Percentiles rank a stretch among this genome's conserved stretches.
phyloP scores from a whole-genome alignment of 2,329 filamentous ascomycete species.

The Parastagonospora nodorum region DNA sequence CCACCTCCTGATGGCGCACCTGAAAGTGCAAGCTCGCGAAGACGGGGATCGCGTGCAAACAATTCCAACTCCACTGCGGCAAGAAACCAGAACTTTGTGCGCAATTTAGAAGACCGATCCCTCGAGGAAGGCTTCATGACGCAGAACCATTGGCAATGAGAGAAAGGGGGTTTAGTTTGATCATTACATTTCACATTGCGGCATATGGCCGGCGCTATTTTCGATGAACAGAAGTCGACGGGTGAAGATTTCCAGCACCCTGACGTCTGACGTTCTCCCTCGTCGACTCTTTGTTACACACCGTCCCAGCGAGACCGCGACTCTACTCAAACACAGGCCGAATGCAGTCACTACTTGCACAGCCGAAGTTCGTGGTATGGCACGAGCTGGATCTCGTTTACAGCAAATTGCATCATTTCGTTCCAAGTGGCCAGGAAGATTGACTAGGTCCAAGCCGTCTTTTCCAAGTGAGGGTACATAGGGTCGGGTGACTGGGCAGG shows the following conservation, averaged over 20 bases:
- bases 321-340: neutral
- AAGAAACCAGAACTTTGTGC: constrained; percentile 84
- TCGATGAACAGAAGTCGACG: neutral
- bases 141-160: constrained; percentile 70
- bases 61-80: constrained; percentile 46
- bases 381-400: constrained; percentile 11
- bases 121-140: constrained; percentile 89
- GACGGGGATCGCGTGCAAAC: constrained; percentile 76
- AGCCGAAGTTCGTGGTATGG: constrained; percentile 7
- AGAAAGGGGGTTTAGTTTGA: constrained; percentile 13
- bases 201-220: neutral
- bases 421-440: constrained; percentile 9
- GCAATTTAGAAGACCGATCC: constrained; percentile 91
- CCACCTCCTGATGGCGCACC: constrained; percentile 84
- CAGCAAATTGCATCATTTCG: constrained; percentile 16
- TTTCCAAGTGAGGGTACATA: too few relatives aligned
- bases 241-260: neutral
- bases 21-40: constrained; percentile 67
- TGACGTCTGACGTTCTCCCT: neutral
- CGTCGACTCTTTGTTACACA: neutral
- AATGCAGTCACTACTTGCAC: neutral
- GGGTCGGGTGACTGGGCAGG: neutral
- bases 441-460: neutral
- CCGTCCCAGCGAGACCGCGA: neutral
- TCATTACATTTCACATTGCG: constrained; percentile 3